phyloP scores from a whole-genome alignment of 73 alveolate genomes.

The Blepharisma stoltei region DNA sequence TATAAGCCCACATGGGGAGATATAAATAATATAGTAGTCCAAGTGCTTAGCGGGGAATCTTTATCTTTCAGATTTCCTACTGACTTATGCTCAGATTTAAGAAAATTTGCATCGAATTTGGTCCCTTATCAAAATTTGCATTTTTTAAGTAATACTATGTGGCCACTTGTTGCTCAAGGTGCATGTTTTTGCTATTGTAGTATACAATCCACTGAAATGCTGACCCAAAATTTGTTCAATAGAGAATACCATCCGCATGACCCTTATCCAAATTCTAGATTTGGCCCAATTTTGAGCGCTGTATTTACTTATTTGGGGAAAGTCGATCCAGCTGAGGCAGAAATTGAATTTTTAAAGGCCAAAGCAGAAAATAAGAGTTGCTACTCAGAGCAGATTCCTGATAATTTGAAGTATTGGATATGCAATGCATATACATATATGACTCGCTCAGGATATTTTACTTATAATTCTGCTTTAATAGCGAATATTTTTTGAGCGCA shows the following conservation, averaged over 20 bases:
- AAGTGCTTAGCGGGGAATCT: constrained; percentile 41
- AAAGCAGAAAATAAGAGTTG: too few relatives aligned
- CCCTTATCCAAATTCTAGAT: constrained; percentile 31
- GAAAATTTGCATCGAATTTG: constrained; percentile 54
- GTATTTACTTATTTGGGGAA: constrained; percentile 40
- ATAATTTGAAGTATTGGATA: constrained; percentile 19
- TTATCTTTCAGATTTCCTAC: constrained; percentile 58
- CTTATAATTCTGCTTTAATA: constrained; percentile 22
- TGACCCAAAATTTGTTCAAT: not conserved
- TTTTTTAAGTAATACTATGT: constrained; percentile 42
- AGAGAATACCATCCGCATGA: not conserved
- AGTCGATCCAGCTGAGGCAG: constrained; percentile 73
- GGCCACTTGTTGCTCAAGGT: constrained; percentile 42
- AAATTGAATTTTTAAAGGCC: constrained; percentile 67
- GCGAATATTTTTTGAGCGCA: constrained; percentile 21
- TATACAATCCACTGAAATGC: not conserved
- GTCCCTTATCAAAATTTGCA: constrained; percentile 58
- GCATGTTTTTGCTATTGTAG: not conserved
- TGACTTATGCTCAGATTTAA: constrained; percentile 39
- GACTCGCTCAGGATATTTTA: constrained; percentile 29
- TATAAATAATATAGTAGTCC: constrained; percentile 40
- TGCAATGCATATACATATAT: constrained; percentile 61
- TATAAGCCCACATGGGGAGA: constrained; percentile 34
- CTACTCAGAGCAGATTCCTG: too few relatives aligned
- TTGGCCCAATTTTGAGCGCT: constrained; percentile 39